These are phyloP conservation scores for Amanita fuliginea DNA, from an alignment of 768 basidiomycete species.

Conservation along the genomic window DNA sequence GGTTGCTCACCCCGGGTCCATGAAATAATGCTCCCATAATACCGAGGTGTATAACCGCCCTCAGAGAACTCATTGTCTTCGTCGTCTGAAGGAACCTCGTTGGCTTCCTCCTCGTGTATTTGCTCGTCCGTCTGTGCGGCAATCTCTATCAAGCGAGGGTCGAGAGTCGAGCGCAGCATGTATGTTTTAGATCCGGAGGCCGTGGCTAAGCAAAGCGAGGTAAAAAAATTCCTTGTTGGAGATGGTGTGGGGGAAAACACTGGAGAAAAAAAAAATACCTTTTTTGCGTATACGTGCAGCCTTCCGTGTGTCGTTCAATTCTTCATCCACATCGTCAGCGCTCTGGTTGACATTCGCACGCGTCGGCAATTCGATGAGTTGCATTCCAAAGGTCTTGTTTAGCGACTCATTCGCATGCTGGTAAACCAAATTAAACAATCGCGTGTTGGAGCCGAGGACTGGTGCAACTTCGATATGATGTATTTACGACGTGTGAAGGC, in stretches of 20 bases:
- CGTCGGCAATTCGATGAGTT: slow-evolving; percentile 59
- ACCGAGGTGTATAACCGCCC: slow-evolving; percentile 20
- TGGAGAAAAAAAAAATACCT: slow-evolving; percentile 27
- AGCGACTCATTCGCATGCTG: slow-evolving; percentile 47
- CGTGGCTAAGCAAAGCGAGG: slow-evolving; percentile 24
- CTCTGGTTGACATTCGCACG: slow-evolving; percentile 36
- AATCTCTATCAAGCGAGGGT: slow-evolving; percentile 48
- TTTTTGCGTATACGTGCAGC: slow-evolving; percentile 47
- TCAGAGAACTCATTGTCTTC: slow-evolving; percentile 21
- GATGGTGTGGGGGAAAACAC: background rate
- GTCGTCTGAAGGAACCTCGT: slow-evolving; percentile 10
- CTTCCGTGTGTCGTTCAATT: slow-evolving; percentile 28
- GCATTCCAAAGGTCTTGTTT: slow-evolving; percentile 57
- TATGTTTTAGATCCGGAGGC: slow-evolving; percentile 65
- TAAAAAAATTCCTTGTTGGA: background rate
- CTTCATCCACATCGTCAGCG: slow-evolving; percentile 23
- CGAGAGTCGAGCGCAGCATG: slow-evolving; percentile 68
- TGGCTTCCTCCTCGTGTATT: slow-evolving; percentile 32
- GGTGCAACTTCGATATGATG: background rate
- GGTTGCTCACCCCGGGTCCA: slow-evolving; percentile 65
- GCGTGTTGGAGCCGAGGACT: slow-evolving; percentile 22
- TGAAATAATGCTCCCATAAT: slow-evolving; percentile 60
- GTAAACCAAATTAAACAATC: slow-evolving; percentile 49
- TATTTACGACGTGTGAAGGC: background rate
- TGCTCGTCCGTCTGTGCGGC: slow-evolving; percentile 47